Evolutionary conservation across 2,329 filamentous ascomycete species (phyloP).

Genomic region (Alternaria gaisen): DNA sequence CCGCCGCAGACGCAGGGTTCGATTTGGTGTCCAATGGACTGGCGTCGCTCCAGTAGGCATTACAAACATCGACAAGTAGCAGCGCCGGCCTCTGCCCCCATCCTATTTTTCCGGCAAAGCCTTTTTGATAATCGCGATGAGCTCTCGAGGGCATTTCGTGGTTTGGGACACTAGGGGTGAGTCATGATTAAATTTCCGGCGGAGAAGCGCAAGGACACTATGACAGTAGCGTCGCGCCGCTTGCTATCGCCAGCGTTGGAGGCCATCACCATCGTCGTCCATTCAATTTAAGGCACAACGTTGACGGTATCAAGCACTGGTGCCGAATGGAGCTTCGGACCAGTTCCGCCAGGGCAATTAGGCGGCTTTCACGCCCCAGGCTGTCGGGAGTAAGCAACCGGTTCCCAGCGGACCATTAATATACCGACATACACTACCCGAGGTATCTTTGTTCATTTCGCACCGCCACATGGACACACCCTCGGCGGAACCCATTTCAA

Average conservation of each 20-base stretch:
- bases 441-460: conserved; percentile 36
- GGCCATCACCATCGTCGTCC: conserved; percentile 12
- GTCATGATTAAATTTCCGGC: conserved; percentile 10
- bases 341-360: conserved; percentile 18
- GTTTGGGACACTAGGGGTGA: conserved; percentile 14
- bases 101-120: conserved; percentile 55
- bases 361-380: conserved; percentile 25
- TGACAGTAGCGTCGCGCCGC: conserved; percentile 13
- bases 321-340: conserved; percentile 28
- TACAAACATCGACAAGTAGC: conserved; percentile 59
- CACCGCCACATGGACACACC: conserved; percentile 26
- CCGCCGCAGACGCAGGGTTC: conserved; percentile 48
- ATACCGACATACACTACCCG: conserved; percentile 37
- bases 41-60: conserved; percentile 55
- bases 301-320: conserved; percentile 3
- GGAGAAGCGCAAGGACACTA: conserved; percentile 11
- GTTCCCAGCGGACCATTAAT: conserved; percentile 37
- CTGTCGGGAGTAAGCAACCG: conserved; percentile 36
- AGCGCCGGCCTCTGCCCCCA: conserved; percentile 57
- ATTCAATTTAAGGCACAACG: conserved; percentile 12
- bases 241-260: conserved; percentile 5
- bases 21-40: conserved; percentile 55
- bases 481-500: conserved; percentile 18
- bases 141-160: conserved; percentile 29
- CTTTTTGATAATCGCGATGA: conserved; percentile 20